These are phyloP conservation scores for Hymenoscyphus repandus DNA, from an alignment of 2,329 filamentous ascomycete species.

Conservation along the genomic window DNA sequence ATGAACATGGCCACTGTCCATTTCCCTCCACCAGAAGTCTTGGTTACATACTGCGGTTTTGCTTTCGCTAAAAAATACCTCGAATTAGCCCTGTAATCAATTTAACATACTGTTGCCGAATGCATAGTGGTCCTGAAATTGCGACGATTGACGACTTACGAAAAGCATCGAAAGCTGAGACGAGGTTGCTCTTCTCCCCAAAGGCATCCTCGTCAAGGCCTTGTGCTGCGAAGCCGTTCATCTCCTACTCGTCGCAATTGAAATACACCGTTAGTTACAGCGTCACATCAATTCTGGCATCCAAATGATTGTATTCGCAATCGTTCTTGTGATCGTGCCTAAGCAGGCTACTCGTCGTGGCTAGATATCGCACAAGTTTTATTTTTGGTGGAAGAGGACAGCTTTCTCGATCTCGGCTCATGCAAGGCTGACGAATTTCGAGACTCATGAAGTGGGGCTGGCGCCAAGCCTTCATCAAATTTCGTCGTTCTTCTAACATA, in stretches of 20 bases:
- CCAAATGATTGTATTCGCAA: constrained; percentile 5
- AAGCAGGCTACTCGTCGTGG: constrained; percentile 11
- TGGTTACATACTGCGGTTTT: constrained; percentile 85
- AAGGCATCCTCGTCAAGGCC: constrained; percentile 75
- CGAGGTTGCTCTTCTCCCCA: constrained; percentile 61
- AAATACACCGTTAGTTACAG: neutral
- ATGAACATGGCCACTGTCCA: constrained; percentile 82
- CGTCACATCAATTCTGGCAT: constrained; percentile 5
- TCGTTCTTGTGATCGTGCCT: constrained; percentile 7
- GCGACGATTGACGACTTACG: constrained; percentile 53
- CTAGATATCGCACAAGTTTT: constrained; percentile 4
- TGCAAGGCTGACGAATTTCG: constrained; percentile 19
- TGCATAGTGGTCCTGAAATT: neutral
- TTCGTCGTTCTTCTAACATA: too few species aligned
- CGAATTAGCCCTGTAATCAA: neutral
- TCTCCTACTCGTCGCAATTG: constrained; percentile 14
- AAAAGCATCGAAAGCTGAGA: constrained; percentile 94
- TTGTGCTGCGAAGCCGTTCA: constrained; percentile 75
- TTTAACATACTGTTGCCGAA: neutral
- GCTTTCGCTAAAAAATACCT: constrained; percentile 70
- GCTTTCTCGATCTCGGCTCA: constrained; percentile 7
- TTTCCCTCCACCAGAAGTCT: constrained; percentile 81
- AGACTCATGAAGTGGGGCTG: neutral
- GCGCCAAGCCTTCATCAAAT: too few species aligned
- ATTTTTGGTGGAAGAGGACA: constrained; percentile 16